Base-by-base conservation (phyloP, 164 flowering plant genomes). In the Magnolia officinalis region DNA sequence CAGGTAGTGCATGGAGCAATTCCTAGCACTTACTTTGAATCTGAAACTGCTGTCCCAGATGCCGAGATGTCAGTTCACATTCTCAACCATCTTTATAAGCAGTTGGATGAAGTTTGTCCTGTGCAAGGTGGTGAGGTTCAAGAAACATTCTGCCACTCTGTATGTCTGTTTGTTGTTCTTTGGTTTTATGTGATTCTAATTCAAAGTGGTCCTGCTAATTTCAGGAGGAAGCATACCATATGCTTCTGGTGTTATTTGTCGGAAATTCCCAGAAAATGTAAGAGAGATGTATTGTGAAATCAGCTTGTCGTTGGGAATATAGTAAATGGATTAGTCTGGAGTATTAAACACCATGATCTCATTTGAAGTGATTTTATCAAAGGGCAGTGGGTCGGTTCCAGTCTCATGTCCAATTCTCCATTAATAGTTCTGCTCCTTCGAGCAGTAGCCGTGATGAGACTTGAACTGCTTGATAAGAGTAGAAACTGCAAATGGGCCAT, bases 171-270 rank as follows among this genome's bases (percentile, higher is more conserved):
- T 16, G 6, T 64, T 20, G 58, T 74, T 77, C 20, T 71, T 10
- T 31, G 67, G 66, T 11, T 19, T 75, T 21, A 65, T 71, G 49
- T 50, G 65, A 70, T 75, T 73, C 67, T 52, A 63, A 72, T 72
- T 68, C 8, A 52, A 26, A 10, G 72, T 29, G 18, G 20, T 71
- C 11, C 8, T 83, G 70, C 72, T 78, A n/a, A 75, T 87, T 82
- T 75, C 94, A 94, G 98, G 98, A 89, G 83, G 98, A 89, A 83
- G 86, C 90, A 21, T 94, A 88, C 79, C 87, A 82, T 81, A 92
- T 90, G 92, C 81, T 94, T 24, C 86, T 96, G 70, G 83, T 87
- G 81, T 73, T 93, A 74, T 89, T 92, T 83, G 82, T 87, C 49
- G 93, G 92, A 75, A 90, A 89, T 83, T 78, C 29, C 29, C 29